Evolutionary conservation across 1,139 yeast species (phyloP).

Genomic region (Taphrina populina): DNA sequence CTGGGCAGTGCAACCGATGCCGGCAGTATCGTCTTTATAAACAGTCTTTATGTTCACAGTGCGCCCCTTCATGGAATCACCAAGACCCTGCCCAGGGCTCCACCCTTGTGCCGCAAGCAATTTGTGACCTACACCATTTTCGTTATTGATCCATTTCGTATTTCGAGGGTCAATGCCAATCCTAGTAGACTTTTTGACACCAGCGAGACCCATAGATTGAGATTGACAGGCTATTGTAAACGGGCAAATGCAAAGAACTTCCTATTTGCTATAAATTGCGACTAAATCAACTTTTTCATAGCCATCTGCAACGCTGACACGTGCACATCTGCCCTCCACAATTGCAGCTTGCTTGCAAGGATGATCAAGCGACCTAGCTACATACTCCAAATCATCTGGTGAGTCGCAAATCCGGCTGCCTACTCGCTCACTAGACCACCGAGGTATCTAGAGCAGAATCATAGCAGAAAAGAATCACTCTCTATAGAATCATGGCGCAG

Average conservation of each 20-base stretch:
- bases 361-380: no score
- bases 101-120: conserved; percentile 82
- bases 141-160: conserved; percentile 89
- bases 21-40: conserved; percentile 76
- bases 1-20: conserved; percentile 77
- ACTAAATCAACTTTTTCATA: no score
- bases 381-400: no score
- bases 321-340: background rate
- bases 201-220: conserved; percentile 68
- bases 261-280: no score
- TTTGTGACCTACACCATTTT: conserved; percentile 80
- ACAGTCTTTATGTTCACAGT: conserved; percentile 68
- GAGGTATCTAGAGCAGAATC: no score
- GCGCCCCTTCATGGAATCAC: conserved; percentile 55
- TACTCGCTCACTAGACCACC: no score
- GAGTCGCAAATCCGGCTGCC: no score
- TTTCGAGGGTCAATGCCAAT: conserved; percentile 93
- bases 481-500: conserved; percentile 11
- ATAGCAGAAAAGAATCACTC: no score
- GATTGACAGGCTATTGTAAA: background rate
- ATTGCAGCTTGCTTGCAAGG: no score
- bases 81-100: conserved; percentile 88
- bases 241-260: no score
- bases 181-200: conserved; percentile 73
- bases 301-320: background rate